Conservation (phyloP, 371 early-diverging fungal genomes). For the Blakeslea trispora region DNA sequence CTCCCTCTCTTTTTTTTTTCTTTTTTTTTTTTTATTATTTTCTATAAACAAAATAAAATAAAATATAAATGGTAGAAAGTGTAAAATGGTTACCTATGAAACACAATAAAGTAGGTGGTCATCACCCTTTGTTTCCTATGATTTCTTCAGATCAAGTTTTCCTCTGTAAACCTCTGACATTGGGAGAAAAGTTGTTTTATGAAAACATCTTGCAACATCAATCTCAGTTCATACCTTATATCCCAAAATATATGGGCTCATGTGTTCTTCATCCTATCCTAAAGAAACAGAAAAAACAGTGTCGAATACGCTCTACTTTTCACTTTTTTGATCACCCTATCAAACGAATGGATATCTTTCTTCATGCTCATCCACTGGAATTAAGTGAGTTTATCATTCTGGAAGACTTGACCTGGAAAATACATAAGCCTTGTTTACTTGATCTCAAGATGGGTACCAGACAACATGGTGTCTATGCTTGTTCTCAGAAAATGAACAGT, state of each 20-base stretch:
- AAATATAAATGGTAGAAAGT: slow-evolving; percentile 7
- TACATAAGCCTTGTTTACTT: slow-evolving; percentile 84
- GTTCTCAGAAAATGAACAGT: slow-evolving; percentile 72
- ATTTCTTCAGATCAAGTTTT: slow-evolving; percentile 10
- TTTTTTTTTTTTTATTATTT: not conserved
- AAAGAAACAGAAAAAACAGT: slow-evolving; percentile 55
- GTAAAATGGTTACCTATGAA: slow-evolving; percentile 20
- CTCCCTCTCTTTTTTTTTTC: not conserved
- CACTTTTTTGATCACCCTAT: slow-evolving; percentile 5
- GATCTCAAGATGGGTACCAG: slow-evolving; percentile 97
- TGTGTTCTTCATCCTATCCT: not conserved
- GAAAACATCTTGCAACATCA: slow-evolving; percentile 20
- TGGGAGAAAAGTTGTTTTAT: slow-evolving; percentile 27
- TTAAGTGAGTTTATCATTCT: slow-evolving; percentile 78
- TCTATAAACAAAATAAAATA: not conserved
- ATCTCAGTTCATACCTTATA: slow-evolving; percentile 11
- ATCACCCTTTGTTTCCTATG: slow-evolving; percentile 33
- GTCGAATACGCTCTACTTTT: slow-evolving; percentile 37
- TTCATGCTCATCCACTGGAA: not conserved
- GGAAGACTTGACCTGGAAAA: slow-evolving; percentile 85
- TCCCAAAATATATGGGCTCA: slow-evolving; percentile 29
- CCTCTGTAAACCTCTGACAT: slow-evolving; percentile 34
- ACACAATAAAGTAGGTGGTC: slow-evolving; percentile 31
- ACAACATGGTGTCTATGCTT: slow-evolving; percentile 88
- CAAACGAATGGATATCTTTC: not conserved